Percentiles rank a stretch among this genome's conserved stretches.
These are phyloP conservation scores for Globisporangium orthogonon DNA, from an alignment of 352 stramenopile species.

Conservation along the genomic window DNA sequence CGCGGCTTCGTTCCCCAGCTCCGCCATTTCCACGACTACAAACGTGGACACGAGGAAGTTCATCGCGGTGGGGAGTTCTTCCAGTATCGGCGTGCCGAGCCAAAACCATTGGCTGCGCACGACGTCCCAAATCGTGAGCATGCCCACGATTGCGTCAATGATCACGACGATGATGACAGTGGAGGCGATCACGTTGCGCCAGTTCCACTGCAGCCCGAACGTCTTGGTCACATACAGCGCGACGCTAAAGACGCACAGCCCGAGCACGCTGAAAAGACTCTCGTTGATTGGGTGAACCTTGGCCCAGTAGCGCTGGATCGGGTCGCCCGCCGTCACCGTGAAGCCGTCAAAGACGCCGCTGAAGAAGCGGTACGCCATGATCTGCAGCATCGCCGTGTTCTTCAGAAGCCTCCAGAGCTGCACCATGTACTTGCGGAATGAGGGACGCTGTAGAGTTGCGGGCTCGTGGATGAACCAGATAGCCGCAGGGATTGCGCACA, in stretches of 20 bases:
- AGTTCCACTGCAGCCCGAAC: constrained; percentile 55
- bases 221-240: constrained; percentile 44
- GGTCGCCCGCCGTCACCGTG: constrained; percentile 15
- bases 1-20: constrained; percentile 50
- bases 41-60: constrained; percentile 54
- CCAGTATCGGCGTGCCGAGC: constrained; percentile 32
- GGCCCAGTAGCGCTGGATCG: constrained; percentile 38
- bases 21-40: constrained; percentile 50
- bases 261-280: constrained; percentile 29
- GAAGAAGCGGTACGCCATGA: constrained; percentile 24
- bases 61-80: constrained; percentile 41
- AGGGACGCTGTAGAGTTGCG: too few species aligned
- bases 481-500: constrained; percentile 43
- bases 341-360: constrained; percentile 13
- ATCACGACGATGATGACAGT: constrained; percentile 27
- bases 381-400: constrained; percentile 21
- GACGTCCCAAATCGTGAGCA: constrained; percentile 47
- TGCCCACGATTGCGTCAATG: constrained; percentile 30
- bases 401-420: constrained; percentile 15
- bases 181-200: constrained; percentile 27
- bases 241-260: constrained; percentile 14
- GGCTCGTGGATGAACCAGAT: constrained; percentile 47
- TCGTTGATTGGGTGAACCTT: constrained; percentile 35
- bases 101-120: constrained; percentile 46
- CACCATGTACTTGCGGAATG: constrained; percentile 10